Conservation (phyloP, 345 rosid genomes). For the Salix koriyanagi region DNA sequence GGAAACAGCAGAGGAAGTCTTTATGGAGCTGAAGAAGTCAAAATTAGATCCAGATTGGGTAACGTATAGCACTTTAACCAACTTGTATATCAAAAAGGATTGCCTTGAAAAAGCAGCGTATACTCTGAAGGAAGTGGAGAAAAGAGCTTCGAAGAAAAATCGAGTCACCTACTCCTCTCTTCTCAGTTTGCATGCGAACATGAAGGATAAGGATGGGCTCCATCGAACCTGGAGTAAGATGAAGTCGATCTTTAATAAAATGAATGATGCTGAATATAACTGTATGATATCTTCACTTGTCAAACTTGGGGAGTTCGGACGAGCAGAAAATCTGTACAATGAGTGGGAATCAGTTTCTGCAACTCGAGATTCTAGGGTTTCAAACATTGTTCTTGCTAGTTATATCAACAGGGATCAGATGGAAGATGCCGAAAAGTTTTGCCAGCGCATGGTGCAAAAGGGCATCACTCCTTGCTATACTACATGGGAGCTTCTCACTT, state of each 20-base stretch:
- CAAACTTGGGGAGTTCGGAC: constrained; percentile 59
- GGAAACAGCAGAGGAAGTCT: constrained; percentile 58
- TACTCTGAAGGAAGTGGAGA: constrained; percentile 85
- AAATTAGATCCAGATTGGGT: constrained; percentile 78
- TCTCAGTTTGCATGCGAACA: constrained; percentile 61
- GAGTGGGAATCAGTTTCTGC: constrained; percentile 79
- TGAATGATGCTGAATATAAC: constrained; percentile 67
- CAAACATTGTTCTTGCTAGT: constrained; percentile 70
- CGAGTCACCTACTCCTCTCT: constrained; percentile 65
- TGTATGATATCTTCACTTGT: constrained; percentile 71
- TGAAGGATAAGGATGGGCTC: constrained; percentile 57
- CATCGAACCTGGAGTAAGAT: constrained; percentile 65
- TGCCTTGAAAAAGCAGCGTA: constrained; percentile 51
- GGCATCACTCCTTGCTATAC: constrained; percentile 61
- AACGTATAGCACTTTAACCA: constrained; percentile 62
- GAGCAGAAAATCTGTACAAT: constrained; percentile 58
- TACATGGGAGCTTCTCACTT: constrained; percentile 79
- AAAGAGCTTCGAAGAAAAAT: constrained; percentile 50
- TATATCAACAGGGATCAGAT: constrained; percentile 50
- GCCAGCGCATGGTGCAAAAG: constrained; percentile 41
- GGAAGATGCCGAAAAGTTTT: constrained; percentile 53
- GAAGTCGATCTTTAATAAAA: constrained; percentile 52
- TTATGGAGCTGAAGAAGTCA: constrained; percentile 51
- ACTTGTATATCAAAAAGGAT: constrained; percentile 48
- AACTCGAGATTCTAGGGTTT: constrained; percentile 53